phyloP scores from a whole-genome alignment of 2,329 filamentous ascomycete species.

The Calycina marina region DNA sequence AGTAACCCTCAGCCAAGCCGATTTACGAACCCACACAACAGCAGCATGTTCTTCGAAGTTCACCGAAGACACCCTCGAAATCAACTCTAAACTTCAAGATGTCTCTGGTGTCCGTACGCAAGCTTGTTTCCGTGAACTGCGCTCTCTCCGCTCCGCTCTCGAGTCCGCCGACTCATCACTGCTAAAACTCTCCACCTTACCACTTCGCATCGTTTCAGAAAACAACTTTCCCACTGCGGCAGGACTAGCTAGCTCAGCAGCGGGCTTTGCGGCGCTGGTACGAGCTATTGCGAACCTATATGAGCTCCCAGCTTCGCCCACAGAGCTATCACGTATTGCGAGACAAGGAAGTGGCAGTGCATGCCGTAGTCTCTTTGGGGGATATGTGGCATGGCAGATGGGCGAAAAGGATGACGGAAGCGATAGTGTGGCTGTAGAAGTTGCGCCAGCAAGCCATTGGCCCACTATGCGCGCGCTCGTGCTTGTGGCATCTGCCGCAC shows the following conservation, averaged over 20 bases:
- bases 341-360: conserved; percentile 90
- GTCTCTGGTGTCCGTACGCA: conserved; percentile 83
- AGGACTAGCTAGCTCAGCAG: conserved; percentile 62
- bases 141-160: conserved; percentile 58
- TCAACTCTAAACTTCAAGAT: conserved; percentile 75
- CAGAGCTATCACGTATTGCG: conserved; percentile 77
- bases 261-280: conserved; percentile 57
- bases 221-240: conserved; percentile 99
- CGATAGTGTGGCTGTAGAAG: conserved; percentile 78
- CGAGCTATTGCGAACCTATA: conserved; percentile 88
- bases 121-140: conserved; percentile 81
- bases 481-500: conserved; percentile 80
- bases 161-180: conserved; percentile 59
- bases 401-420: conserved; percentile 62
- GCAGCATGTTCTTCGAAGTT: conserved; percentile 74
- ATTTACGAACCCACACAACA: conserved; percentile 90
- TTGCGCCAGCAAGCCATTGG: conserved; percentile 84
- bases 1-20: conserved; percentile 86
- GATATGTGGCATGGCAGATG: conserved; percentile 90
- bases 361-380: conserved; percentile 83
- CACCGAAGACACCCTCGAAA: conserved; percentile 56
- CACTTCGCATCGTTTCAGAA: conserved; percentile 78
- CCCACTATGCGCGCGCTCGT: conserved; percentile 87
- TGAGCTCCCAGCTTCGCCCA: conserved; percentile 63
- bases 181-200: conserved; percentile 65